Evolutionary conservation across 495 filamentous ascomycete genomes (phyloP).

Genomic region (Niebla homalea): DNA sequence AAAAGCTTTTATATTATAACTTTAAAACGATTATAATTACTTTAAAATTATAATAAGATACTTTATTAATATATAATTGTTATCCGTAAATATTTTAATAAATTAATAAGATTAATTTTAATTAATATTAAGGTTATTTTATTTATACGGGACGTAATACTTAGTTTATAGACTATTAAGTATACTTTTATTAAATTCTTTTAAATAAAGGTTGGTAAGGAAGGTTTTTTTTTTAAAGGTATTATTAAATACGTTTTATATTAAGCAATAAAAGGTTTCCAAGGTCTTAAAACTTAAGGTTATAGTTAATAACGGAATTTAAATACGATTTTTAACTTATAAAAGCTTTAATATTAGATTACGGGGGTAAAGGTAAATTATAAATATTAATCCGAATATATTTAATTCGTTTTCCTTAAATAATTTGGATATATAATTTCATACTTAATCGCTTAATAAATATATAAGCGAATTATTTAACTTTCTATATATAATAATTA

Average conservation of each 20-base stretch:
- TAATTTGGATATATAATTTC: too few species aligned
- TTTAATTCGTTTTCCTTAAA: too few species aligned
- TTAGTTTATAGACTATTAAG: background rate
- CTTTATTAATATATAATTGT: background rate
- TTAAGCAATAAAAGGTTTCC: background rate
- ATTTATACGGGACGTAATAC: background rate
- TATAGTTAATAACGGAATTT: background rate
- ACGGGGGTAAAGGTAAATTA: too few species aligned
- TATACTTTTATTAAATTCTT: background rate
- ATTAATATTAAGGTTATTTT: background rate
- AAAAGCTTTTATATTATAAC: too few species aligned
- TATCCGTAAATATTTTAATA: slow-evolving; percentile 8
- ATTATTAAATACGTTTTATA: background rate
- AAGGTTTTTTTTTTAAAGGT: background rate
- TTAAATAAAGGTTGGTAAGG: background rate
- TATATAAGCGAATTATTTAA: too few species aligned
- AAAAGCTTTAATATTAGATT: too few species aligned
- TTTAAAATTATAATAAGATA: too few species aligned
- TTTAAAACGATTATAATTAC: too few species aligned
- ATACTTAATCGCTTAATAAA: too few species aligned
- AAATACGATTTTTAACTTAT: background rate
- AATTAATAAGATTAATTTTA: background rate
- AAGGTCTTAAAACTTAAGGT: background rate
- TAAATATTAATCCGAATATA: too few species aligned
- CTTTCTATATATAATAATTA: too few species aligned